Evolutionary conservation across 163 green algal species (phyloP).

Genomic region (Picocystis sp.): DNA sequence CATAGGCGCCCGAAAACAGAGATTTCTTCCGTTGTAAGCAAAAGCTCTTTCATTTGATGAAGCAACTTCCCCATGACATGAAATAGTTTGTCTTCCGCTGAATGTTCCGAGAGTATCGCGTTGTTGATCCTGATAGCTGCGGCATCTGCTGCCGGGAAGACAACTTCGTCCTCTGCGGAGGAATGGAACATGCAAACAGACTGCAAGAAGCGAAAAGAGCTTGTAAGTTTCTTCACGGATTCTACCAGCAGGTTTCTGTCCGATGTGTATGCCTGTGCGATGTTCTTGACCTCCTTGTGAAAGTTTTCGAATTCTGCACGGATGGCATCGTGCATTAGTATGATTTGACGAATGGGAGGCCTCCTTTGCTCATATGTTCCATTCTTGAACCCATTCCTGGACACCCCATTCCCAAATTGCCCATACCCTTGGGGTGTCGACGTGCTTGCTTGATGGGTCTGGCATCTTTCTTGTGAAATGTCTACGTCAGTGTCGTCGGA

Average conservation of each 20-base stretch:
- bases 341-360: constrained; percentile 47
- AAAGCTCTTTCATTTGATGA: no score
- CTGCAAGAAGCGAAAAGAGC: constrained; percentile 69
- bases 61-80: no score
- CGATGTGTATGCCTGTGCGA: neutral
- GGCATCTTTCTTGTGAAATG: no score
- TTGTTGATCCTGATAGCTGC: neutral
- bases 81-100: no score
- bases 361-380: neutral
- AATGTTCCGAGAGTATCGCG: neutral
- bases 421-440: no score
- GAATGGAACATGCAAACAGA: constrained; percentile 80
- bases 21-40: no score
- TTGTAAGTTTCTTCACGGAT: constrained; percentile 29
- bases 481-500: neutral
- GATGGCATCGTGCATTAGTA: constrained; percentile 50
- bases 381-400: no score
- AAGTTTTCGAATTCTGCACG: constrained; percentile 31
- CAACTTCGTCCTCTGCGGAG: constrained; percentile 66
- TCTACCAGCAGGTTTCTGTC: constrained; percentile 7
- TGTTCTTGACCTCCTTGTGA: constrained; percentile 18
- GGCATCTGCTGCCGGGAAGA: constrained; percentile 35
- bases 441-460: no score
- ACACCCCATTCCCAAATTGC: no score
- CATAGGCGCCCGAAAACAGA: no score